Percentiles rank a stretch among this genome's conserved stretches.
phyloP scores from a whole-genome alignment of 225 moss, liverwort and hornwort species.

The Marchantia polymorpha region DNA sequence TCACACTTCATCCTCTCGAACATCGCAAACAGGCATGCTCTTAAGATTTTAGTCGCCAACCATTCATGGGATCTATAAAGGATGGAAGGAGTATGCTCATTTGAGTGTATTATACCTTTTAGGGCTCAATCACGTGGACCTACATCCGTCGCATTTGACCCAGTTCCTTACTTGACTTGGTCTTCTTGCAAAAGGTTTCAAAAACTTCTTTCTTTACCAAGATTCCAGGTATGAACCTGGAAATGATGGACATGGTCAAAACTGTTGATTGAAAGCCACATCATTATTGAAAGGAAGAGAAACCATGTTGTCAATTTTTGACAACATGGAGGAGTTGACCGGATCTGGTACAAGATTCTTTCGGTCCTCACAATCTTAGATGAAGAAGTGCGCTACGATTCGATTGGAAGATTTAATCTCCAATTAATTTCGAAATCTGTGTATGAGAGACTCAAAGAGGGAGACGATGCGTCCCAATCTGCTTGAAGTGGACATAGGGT shows the following conservation, averaged over 20 bases:
- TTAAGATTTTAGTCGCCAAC: neutral
- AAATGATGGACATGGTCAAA: neutral
- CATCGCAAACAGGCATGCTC: neutral
- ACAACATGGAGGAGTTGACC: neutral
- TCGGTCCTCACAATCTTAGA: neutral
- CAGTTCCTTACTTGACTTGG: neutral
- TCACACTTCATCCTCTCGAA: neutral
- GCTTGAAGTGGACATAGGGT: neutral
- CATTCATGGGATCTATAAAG: neutral
- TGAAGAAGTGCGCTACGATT: neutral
- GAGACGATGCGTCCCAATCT: neutral
- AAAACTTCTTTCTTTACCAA: neutral
- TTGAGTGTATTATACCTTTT: neutral
- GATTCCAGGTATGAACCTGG: neutral
- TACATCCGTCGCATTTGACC: neutral
- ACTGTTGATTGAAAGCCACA: neutral
- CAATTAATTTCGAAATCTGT: neutral
- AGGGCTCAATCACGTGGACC: neutral
- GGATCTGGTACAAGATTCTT: too few relatives aligned
- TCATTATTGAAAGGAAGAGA: neutral
- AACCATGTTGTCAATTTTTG: neutral
- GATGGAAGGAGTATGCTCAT: neutral
- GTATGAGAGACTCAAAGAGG: neutral
- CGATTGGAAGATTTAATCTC: neutral
- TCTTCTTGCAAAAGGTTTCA: neutral